Conservation (phyloP, 2,329 filamentous ascomycete species). For the Aspergillus clavatus region DNA sequence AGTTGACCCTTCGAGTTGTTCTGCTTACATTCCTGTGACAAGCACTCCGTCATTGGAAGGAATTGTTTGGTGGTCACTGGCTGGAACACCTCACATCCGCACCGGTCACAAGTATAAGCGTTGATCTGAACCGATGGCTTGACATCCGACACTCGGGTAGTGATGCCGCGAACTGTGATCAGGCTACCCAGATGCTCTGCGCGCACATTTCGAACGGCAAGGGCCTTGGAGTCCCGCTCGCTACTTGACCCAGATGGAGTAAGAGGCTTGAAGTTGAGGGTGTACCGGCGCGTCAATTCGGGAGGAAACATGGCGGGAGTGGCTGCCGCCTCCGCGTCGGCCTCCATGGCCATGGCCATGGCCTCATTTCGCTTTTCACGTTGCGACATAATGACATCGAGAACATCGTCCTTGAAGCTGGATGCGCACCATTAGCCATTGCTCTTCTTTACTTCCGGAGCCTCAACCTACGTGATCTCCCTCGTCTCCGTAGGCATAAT, state of each 20-base stretch:
- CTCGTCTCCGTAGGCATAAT: slow-evolving; percentile 72
- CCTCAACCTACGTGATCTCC: slow-evolving; percentile 63
- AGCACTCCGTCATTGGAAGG: slow-evolving; percentile 78
- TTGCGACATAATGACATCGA: slow-evolving; percentile 94
- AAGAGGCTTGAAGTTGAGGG: slow-evolving; percentile 89
- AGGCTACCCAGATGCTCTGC: slow-evolving; percentile 89
- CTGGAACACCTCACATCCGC: slow-evolving; percentile 96
- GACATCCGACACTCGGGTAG: slow-evolving; percentile 92
- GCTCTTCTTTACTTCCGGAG: neutral
- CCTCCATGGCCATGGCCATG: slow-evolving; percentile 62
- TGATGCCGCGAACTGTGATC: slow-evolving; percentile 90
- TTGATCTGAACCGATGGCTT: slow-evolving; percentile 98
- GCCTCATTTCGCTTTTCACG: slow-evolving; percentile 80
- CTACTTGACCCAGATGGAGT: slow-evolving; percentile 66
- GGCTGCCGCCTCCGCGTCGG: slow-evolving; percentile 58
- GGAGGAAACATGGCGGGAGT: slow-evolving; percentile 80
- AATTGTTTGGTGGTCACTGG: slow-evolving; percentile 88
- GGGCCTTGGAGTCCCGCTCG: slow-evolving; percentile 54
- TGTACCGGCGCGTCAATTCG: slow-evolving; percentile 88
- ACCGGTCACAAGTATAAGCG: slow-evolving; percentile 94
- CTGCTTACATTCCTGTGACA: slow-evolving; percentile 79
- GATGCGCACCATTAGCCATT: slow-evolving; percentile 20
- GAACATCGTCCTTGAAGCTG: slow-evolving; percentile 95
- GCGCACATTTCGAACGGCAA: slow-evolving; percentile 89
- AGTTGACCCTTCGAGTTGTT: slow-evolving; percentile 93